These are phyloP conservation scores for Trebouxia gelatinosa DNA, from an alignment of 163 green algal species.

Conservation along the genomic window DNA sequence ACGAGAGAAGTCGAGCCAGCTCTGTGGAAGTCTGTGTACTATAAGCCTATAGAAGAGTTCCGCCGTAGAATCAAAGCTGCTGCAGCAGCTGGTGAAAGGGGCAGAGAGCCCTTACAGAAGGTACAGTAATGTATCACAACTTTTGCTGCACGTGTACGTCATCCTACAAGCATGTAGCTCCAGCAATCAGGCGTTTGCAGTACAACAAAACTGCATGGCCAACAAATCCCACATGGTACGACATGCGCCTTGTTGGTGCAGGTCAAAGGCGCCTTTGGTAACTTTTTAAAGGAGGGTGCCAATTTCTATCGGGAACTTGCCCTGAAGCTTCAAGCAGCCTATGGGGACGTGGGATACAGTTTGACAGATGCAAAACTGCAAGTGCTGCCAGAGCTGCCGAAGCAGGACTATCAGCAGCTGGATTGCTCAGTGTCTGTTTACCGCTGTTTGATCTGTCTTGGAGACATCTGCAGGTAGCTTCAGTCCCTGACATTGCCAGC, in stretches of 20 bases:
- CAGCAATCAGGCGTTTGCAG: no score
- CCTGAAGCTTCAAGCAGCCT: slow-evolving; percentile 54
- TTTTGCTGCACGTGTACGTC: no score
- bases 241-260: no score
- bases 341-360: slow-evolving; percentile 51
- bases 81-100: slow-evolving; percentile 27
- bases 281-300: slow-evolving; percentile 62
- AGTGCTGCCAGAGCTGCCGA: not conserved
- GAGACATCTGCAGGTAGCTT: slow-evolving; percentile 71
- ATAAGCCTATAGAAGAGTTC: slow-evolving; percentile 80
- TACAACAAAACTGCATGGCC: no score
- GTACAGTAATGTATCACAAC: no score
- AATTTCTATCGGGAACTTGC: slow-evolving; percentile 63
- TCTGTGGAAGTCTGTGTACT: slow-evolving; percentile 72
- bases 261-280: slow-evolving; percentile 50
- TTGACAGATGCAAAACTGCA: slow-evolving; percentile 32
- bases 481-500: no score
- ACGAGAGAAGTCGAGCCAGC: slow-evolving; percentile 43
- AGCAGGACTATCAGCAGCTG: not conserved
- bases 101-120: slow-evolving; percentile 35
- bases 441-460: slow-evolving; percentile 76
- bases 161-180: no score
- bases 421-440: slow-evolving; percentile 55
- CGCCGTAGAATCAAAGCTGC: slow-evolving; percentile 42
- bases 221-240: no score